These are phyloP conservation scores for Babesia sp. DNA, from an alignment of 169 alveolate genomes.

Conservation along the genomic window DNA sequence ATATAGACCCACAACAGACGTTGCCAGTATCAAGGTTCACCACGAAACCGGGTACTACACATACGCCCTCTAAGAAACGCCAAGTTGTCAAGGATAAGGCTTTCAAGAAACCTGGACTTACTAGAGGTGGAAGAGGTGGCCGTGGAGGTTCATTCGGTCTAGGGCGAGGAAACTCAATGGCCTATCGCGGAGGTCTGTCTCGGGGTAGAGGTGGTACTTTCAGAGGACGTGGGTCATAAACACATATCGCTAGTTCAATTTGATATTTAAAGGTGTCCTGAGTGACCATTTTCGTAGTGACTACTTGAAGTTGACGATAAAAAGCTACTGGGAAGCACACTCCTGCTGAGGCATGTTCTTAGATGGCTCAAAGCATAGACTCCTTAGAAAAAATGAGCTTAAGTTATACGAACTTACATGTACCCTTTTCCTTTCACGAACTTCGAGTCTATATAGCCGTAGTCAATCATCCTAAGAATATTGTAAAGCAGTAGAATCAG, in stretches of 20 bases:
- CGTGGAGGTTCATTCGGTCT: conserved; percentile 64
- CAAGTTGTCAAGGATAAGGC: conserved; percentile 65
- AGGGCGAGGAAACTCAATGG: conserved; percentile 59
- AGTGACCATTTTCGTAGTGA: not conserved
- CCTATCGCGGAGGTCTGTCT: conserved; percentile 49
- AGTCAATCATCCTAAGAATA: conserved; percentile 44
- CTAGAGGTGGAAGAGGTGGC: conserved; percentile 56
- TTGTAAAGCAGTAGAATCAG: not conserved
- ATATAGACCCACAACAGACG: conserved; percentile 82
- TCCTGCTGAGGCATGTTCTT: not conserved
- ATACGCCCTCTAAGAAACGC: conserved; percentile 63
- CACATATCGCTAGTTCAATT: conserved; percentile 13
- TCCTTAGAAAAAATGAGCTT: conserved; percentile 8
- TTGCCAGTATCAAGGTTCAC: conserved; percentile 85
- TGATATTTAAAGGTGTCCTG: not conserved
- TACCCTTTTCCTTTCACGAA: conserved; percentile 55
- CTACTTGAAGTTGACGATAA: not conserved
- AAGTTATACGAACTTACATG: conserved; percentile 21
- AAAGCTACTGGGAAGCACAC: not conserved
- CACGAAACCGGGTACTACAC: conserved; percentile 69
- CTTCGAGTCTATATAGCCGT: conserved; percentile 38
- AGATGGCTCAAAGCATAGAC: conserved; percentile 43
- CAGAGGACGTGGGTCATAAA: conserved; percentile 45
- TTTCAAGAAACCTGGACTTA: conserved; percentile 32
- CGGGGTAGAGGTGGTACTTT: conserved; percentile 67